Base-by-base conservation (phyloP, 1,284 basidiomycete genomes). In the Meripilus lineatus region DNA sequence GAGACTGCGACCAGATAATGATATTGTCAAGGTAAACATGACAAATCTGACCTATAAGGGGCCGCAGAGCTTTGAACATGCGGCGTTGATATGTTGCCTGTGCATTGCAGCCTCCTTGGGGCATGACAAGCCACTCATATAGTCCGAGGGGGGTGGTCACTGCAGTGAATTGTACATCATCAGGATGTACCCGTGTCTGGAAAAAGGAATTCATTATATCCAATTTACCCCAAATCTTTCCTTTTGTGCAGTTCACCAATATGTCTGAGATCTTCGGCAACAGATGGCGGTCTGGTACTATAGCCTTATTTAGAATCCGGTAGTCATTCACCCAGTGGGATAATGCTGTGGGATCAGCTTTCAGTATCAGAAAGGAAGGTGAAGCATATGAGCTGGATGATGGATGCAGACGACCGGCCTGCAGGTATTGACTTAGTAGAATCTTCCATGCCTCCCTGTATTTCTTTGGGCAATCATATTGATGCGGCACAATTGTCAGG, bases 21-120 rank as follows among this genome's bases (percentile, higher is more conserved):
- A 74, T 72, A 42, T 74, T 61, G 47, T 75, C 68, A 0, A 74
- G 48, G 45, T 72, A 73, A 0, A 70, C 62, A 46, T 70, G 59
- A 48, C 64, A 68, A 40, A 67, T 61, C 1, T 55, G 30, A 10
- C 69, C 67, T 23, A 73, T 55, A 38, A 55, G 52, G 0, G 49
- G 45, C 1, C 53, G 50, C 0, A 72, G 54, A 0, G 67, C 62
- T 6, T 45, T 32, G 3, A 55, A 63, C 43, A 70, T 59, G 0
- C 58, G 54, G 0, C 57, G 50, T 40, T 71, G 69, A 40, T 70
- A 65, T 0, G 61, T 65, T 0, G 67, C 51, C 0, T 66, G 67
- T 0, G 68, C 56, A 42, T 72, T 71, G 3, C 55, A 45, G 11
- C 60, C 50, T 0, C 69, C 70, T 50, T 63, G 59, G 0, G 68